These are phyloP conservation scores for Suillus sp. DNA, from an alignment of 768 basidiomycete genomes.

Conservation along the genomic window DNA sequence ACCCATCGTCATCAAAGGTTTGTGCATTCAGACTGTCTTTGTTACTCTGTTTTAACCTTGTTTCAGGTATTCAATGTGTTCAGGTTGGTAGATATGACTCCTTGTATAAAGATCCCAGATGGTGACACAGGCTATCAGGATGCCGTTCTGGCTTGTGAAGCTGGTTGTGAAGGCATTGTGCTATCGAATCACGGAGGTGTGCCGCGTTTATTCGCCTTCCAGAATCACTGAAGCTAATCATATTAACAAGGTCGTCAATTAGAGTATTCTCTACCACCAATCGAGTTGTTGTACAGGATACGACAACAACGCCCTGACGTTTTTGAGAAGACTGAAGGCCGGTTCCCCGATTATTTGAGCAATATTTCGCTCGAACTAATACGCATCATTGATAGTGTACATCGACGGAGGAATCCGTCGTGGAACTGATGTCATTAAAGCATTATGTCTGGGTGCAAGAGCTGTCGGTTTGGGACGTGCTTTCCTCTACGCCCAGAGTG, in stretches of 20 bases:
- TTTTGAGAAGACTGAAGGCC: slow-evolving; percentile 71
- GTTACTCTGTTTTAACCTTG: slow-evolving; percentile 15
- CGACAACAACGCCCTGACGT: slow-evolving; percentile 75
- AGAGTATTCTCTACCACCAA: slow-evolving; percentile 75
- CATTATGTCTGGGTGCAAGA: slow-evolving; percentile 84
- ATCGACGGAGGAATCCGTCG: slow-evolving; percentile 78
- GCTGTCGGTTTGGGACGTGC: slow-evolving; percentile 86
- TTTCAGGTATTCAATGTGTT: slow-evolving; percentile 70
- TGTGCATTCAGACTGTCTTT: not conserved
- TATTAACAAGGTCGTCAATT: slow-evolving; percentile 62
- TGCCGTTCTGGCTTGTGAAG: slow-evolving; percentile 79
- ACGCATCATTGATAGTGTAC: slow-evolving; percentile 54
- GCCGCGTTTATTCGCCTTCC: slow-evolving; percentile 8
- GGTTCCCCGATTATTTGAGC: slow-evolving; percentile 9
- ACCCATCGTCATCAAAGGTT: slow-evolving; percentile 77
- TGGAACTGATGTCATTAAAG: slow-evolving; percentile 90
- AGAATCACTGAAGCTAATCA: not conserved
- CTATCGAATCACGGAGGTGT: slow-evolving; percentile 90
- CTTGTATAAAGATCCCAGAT: not conserved
- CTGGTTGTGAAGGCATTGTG: slow-evolving; percentile 85
- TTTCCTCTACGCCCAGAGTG: slow-evolving; percentile 86
- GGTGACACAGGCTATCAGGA: slow-evolving; percentile 51
- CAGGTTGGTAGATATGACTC: slow-evolving; percentile 42
- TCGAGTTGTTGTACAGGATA: slow-evolving; percentile 78
- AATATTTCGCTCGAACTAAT: slow-evolving; percentile 12